Evolutionary conservation across 352 stramenopile species (phyloP), one percentile per base, ranked within the genome.

Genomic region (Peronosclerospora sorghi): DNA sequence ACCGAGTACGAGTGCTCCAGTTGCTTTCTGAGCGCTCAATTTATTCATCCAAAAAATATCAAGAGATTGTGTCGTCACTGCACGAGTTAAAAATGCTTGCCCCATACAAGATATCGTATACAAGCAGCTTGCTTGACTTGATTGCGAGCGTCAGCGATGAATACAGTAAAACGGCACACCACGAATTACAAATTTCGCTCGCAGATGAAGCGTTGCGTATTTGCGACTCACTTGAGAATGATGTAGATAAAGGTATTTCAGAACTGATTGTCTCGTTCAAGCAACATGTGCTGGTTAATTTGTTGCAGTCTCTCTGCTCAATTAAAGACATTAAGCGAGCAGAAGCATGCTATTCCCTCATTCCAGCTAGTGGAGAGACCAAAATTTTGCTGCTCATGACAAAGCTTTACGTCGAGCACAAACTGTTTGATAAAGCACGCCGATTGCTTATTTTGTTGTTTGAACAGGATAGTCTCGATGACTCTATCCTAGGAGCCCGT

Each of bases 21-120:
- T 32, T 83, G 14, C 19, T 73, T 2, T 24, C 15, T 36, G 34
- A 56, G 14, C 34, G 32, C 6, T 41, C 36, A 14, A 10, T 32
- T 19, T 43, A 53, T 24, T 46, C 9, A 8, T 32, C 24, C 20
- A 32, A 37, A 19, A 48, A 52, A 15, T 26, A 17, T 41, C 44
- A 49, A 38, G 63, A 56, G 14, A 68, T 83, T 24, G 45, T 82
- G 9, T 68, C 73, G 27, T 70, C 63, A 6, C 42, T 90, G 2
- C 56, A 78, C 21, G 77, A 90, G 20, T 48, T 90, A n/a, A 74
- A 80, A 23, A 84, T 83, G 68, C 41, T 90, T 26, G 45, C 62
- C 27, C 74, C 77, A 10, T 90, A 85, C 48, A 74, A 84, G 37
- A 27, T 36, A 10, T 54, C 59, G 3, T 83, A 72, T 37, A 51